Base-by-base conservation (phyloP, 805 yeast genomes). In the Yamadazyma insecticola region DNA sequence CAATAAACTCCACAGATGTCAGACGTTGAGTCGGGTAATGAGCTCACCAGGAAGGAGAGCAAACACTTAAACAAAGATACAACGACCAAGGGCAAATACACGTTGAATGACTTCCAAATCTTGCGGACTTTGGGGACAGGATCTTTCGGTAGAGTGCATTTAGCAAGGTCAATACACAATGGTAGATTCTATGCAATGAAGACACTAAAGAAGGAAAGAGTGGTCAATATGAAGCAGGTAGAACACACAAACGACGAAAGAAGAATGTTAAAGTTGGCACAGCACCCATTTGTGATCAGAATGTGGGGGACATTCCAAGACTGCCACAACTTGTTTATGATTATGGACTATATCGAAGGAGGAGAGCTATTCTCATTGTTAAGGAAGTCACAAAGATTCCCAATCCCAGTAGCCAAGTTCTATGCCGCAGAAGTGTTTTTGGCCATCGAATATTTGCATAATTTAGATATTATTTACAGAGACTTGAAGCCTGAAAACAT, bases 231-330 rank as follows among this genome's bases (percentile, higher is more conserved):
- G 73, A 75, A 75, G 48, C 81, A 75, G 48, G 78, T 75, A 14
- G 81, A 75, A 48, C 81, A 75, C 48, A 74, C 81, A 13, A 75
- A 75, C 45, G 81, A 75, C 47, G 81, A 75, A 52, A 55, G 81
- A 35, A 56, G 79, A 42, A 75, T 75, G 74, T 55, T 75, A 23
- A 72, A 69, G 39, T 57, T 73, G 33, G 75, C 74, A 9, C 76
- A 74, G 41, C 81, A 75, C 45, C 81, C 81, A 5, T 75, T 74
- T 40, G 59, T 75, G 41, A 74, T 73, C 39, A 50, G 80, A 35
- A 74, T 75, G 79, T 75, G 81, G 81, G 81, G 81, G n/a, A 75
- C 80, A 5, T 75, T 70, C 45, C 80, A 74, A 49, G 81, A 75
- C 45, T 60, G 74, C 22, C 65, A 63, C 42, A 72, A 72, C 42